Evolutionary conservation across 345 rosid species (phyloP).

Genomic region (Toxicodendron radicans): DNA sequence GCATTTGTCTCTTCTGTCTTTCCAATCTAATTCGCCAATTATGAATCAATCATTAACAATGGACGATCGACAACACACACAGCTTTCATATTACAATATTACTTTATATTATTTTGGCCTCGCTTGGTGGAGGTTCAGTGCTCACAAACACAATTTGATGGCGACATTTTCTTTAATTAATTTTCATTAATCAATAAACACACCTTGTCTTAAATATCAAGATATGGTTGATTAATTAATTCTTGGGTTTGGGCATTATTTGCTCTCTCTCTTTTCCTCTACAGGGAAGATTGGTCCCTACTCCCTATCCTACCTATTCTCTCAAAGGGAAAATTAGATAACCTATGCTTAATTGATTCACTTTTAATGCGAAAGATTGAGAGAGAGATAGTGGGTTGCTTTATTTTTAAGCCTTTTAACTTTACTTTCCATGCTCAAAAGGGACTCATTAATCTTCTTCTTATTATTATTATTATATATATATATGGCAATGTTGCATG

Average conservation of each 20-base stretch:
- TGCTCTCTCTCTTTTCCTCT: slow-evolving; percentile 16
- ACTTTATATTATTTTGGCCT: background rate
- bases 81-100: background rate
- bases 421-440: slow-evolving; percentile 27
- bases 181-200: background rate
- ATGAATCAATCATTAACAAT: slow-evolving; percentile 13
- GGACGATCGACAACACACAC: background rate
- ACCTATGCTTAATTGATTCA: background rate
- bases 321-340: background rate
- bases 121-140: slow-evolving; percentile 25
- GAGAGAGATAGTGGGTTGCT: slow-evolving; percentile 20
- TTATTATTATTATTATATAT: too few species aligned
- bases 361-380: slow-evolving; percentile 1
- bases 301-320: slow-evolving; percentile 14
- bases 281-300: slow-evolving; percentile 15
- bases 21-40: slow-evolving; percentile 9
- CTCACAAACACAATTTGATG: slow-evolving; percentile 22
- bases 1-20: slow-evolving; percentile 10
- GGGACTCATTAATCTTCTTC: slow-evolving; percentile 20
- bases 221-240: slow-evolving; percentile 7
- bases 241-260: slow-evolving; percentile 27
- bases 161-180: slow-evolving; percentile 18
- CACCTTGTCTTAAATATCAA: background rate
- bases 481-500: background rate
- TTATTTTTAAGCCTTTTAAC: slow-evolving; percentile 3